These are phyloP conservation scores for Fusarium oligoseptatum DNA, from an alignment of 2,329 filamentous ascomycete species.

Conservation along the genomic window DNA sequence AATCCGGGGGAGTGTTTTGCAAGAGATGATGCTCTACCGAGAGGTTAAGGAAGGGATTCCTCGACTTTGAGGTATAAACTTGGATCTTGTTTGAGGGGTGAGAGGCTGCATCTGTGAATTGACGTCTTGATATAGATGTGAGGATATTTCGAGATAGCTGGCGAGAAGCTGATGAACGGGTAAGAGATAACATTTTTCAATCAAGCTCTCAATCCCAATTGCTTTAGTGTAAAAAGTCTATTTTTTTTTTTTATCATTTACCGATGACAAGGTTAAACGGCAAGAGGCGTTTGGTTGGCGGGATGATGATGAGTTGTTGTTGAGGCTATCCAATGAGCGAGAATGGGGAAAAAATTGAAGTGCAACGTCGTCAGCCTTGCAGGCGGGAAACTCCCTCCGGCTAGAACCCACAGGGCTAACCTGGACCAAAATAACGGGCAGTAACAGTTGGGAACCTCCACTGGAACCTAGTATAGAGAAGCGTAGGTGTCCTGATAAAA, in stretches of 20 bases:
- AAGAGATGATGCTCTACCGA: constrained; percentile 94
- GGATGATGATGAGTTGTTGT: constrained; percentile 26
- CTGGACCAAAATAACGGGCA: background rate
- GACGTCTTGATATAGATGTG: constrained; percentile 35
- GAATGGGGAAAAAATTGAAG: constrained; percentile 3
- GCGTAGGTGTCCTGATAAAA: background rate
- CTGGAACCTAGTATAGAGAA: background rate
- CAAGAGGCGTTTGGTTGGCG: background rate
- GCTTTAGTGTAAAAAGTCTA: background rate
- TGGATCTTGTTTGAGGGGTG: constrained; percentile 67
- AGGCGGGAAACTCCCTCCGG: constrained; percentile 31
- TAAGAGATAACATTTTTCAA: constrained; percentile 23
- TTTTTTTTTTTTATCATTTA: background rate
- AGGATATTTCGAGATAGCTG: constrained; percentile 16
- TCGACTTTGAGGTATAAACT: constrained; percentile 77
- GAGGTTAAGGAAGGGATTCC: constrained; percentile 88
- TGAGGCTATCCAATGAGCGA: constrained; percentile 40
- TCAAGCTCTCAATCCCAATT: background rate
- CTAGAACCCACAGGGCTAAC: background rate
- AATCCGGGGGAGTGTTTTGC: constrained; percentile 77
- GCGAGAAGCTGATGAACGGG: constrained; percentile 16
- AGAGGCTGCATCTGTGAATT: constrained; percentile 56
- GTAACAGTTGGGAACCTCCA: constrained; percentile 4
- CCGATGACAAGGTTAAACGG: background rate
- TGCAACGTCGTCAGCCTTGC: constrained; percentile 35